Evolutionary conservation across 2,329 filamentous ascomycete species (phyloP).

Genomic region (Aureobasidium sp.): DNA sequence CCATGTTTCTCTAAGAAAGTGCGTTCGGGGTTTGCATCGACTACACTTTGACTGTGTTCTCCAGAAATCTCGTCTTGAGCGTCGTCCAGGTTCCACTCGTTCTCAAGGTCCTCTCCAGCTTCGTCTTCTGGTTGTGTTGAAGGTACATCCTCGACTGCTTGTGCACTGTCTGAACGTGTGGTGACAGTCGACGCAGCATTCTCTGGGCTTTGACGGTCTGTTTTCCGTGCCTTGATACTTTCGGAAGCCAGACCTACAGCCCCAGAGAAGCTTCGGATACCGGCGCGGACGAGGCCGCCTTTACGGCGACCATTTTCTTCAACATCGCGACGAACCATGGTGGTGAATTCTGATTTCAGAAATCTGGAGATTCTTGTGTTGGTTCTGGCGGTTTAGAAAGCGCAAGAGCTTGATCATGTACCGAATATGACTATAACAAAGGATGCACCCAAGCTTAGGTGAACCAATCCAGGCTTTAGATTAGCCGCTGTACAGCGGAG

Average conservation of each 20-base stretch:
- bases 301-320: background rate
- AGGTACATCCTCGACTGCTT: background rate
- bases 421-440: background rate
- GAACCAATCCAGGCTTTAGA: background rate
- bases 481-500: background rate
- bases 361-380: background rate
- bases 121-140: background rate
- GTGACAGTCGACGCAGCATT: no score
- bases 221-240: background rate
- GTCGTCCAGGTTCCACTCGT: conserved; percentile 1
- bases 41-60: background rate
- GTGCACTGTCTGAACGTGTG: background rate
- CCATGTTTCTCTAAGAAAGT: background rate
- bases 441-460: background rate
- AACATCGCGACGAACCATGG: background rate
- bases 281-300: background rate
- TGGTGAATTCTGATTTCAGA: background rate
- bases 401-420: no score
- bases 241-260: background rate
- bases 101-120: background rate
- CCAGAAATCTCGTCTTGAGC: background rate
- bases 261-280: background rate
- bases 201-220: background rate
- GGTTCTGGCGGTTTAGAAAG: background rate
- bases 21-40: background rate